These are phyloP conservation scores for Hypocreales sp. DNA, from an alignment of 2,329 filamentous ascomycete species.

Conservation along the genomic window DNA sequence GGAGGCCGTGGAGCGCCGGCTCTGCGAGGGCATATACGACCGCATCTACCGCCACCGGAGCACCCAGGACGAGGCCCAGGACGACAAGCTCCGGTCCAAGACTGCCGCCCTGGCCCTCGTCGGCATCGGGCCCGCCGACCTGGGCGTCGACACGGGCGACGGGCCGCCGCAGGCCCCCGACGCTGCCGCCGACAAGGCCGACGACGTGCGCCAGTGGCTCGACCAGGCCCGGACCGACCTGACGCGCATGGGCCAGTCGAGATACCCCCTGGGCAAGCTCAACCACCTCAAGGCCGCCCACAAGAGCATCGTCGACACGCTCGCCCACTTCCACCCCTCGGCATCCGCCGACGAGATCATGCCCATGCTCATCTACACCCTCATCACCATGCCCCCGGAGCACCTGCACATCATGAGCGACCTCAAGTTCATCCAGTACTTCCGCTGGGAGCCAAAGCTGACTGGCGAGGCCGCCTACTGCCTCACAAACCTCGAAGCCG, in stretches of 20 bases:
- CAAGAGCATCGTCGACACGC: slow-evolving; percentile 84
- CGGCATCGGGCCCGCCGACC: slow-evolving; percentile 73
- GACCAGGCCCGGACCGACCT: slow-evolving; percentile 54
- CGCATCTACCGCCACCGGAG: slow-evolving; percentile 83
- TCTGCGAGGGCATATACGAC: slow-evolving; percentile 74
- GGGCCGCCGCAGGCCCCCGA: slow-evolving; percentile 38
- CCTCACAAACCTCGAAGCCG: slow-evolving; percentile 86
- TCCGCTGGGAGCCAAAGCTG: slow-evolving; percentile 71
- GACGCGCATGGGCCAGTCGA: slow-evolving; percentile 69
- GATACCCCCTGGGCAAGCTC: slow-evolving; percentile 81
- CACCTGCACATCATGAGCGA: slow-evolving; percentile 86
- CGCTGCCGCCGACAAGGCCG: slow-evolving; percentile 40
- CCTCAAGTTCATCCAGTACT: slow-evolving; percentile 84
- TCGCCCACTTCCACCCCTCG: slow-evolving; percentile 51
- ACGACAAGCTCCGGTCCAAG: slow-evolving; percentile 87
- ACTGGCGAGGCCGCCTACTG: slow-evolving; percentile 94
- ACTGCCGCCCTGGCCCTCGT: slow-evolving; percentile 84
- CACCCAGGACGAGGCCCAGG: slow-evolving; percentile 86
- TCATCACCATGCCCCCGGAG: slow-evolving; percentile 81
- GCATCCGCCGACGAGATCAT: slow-evolving; percentile 96
- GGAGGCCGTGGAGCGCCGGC: slow-evolving; percentile 76
- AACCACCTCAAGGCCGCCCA: slow-evolving; percentile 78
- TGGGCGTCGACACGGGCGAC: slow-evolving; percentile 60
- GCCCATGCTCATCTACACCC: slow-evolving; percentile 87
- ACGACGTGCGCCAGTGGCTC: slow-evolving; percentile 59